These are phyloP conservation scores for Amaranthus tricolor DNA, from an alignment of 179 eudicot species.

Conservation along the genomic window DNA sequence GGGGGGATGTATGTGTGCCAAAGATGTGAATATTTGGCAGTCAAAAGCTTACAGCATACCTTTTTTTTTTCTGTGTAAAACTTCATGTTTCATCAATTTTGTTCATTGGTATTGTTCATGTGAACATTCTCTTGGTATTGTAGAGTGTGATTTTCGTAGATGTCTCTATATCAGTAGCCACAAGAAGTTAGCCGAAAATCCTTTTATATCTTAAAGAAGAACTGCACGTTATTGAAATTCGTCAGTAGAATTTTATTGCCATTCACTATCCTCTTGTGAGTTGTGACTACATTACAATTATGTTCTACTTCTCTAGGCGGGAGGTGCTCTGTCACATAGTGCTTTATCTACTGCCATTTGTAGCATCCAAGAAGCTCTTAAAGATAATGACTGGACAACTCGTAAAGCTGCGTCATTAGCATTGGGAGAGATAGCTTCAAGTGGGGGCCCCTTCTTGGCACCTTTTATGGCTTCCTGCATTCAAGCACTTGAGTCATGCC, in stretches of 20 bases:
- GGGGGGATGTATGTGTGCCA: background rate
- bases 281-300: slow-evolving; percentile 7
- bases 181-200: background rate
- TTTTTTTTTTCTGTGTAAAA: background rate
- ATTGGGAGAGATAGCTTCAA: slow-evolving; percentile 64
- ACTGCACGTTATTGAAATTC: background rate
- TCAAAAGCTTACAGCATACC: background rate
- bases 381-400: slow-evolving; percentile 74
- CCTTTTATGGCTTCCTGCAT: slow-evolving; percentile 64
- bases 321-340: slow-evolving; percentile 71
- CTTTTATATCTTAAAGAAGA: too few species aligned
- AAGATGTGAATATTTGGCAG: too few species aligned
- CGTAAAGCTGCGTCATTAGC: slow-evolving; percentile 81
- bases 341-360: slow-evolving; percentile 59
- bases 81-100: slow-evolving; percentile 1
- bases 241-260: background rate
- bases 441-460: slow-evolving; percentile 55
- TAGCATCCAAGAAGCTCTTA: slow-evolving; percentile 80
- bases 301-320: slow-evolving; percentile 50
- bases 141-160: background rate
- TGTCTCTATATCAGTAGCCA: background rate
- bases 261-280: slow-evolving; percentile 13
- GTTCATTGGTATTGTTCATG: too few species aligned
- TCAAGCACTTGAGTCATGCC: slow-evolving; percentile 78
- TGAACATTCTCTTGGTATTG: background rate